Base-by-base conservation (phyloP, 2,329 filamentous ascomycete genomes). In the Calonectria multiphialidica region DNA sequence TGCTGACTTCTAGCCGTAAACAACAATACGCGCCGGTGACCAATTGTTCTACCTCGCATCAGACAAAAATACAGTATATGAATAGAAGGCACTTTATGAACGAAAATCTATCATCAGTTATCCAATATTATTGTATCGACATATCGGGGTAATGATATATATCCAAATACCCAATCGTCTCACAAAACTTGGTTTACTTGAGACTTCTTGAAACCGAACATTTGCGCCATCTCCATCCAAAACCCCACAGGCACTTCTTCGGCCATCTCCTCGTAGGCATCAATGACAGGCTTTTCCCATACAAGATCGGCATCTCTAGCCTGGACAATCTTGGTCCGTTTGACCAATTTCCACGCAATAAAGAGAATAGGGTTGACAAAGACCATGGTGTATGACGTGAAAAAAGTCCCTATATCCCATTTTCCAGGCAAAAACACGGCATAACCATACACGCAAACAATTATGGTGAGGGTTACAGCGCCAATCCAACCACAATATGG, bases 331-430 rank as follows among this genome's bases (percentile, higher is more conserved):
- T 85, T 86, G 2, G 90, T 92, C 63, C 82, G 84, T 81, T 89
- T 88, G 78, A 89, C 42, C 6, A 92, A 5, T 81, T 92, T 93
- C 88, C 89, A 93, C 74, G 83, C 83, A n/a, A 84, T 37, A 75
- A 86, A 91, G 30, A 88, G 81, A 61, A 88, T 77, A 9, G 84
- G 82, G 1, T 85, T 84, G 15, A 89, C 76, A 18, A 88, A 79
- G 42, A 85, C 77, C 84, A 88, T 87, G 18, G 84, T 84, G 78
- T 88, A 89, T 80, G 87, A 86, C 4, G 83, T 81, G 72, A 85
- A 78, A 69, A 85, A 83, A 2, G 45, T 49, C 12, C 55, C 80
- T 83, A 1, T 82, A 25, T 49, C 77, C 33, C 84, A 80, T 18
- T 81, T 79, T 86, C 90, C 90, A 3, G 89, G 89, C 25, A 86